Percentiles rank a stretch among this genome's conserved stretches.
phyloP scores from a whole-genome alignment of 2,329 filamentous ascomycete genomes.

The Epichloe sp. region DNA sequence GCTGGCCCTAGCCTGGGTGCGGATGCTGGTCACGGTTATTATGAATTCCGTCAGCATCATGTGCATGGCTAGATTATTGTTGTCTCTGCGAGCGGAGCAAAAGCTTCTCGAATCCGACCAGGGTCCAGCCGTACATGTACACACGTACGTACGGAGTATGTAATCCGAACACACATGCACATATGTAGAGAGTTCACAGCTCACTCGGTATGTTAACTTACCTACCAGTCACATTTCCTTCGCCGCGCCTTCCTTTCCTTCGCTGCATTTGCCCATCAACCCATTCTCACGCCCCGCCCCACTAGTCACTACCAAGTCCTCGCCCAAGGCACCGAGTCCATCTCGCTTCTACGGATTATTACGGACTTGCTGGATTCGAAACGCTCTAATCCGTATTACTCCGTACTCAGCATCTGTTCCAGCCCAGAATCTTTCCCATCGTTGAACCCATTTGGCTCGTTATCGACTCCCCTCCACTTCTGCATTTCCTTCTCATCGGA shows the following conservation, averaged over 20 bases:
- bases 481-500: background rate
- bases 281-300: background rate
- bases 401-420: too few relatives aligned
- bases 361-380: too few relatives aligned
- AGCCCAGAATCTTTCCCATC: background rate
- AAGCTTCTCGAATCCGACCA: background rate
- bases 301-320: background rate
- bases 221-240: background rate
- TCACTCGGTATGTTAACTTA: too few relatives aligned
- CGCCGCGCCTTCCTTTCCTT: constrained; percentile 3
- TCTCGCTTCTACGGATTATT: background rate
- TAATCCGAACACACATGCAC: too few relatives aligned
- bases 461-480: background rate
- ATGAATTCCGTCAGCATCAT: too few relatives aligned
- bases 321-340: background rate
- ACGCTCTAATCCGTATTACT: too few relatives aligned
- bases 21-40: too few relatives aligned
- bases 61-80: too few relatives aligned
- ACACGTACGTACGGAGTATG: too few relatives aligned
- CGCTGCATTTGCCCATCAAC: background rate
- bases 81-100: too few relatives aligned
- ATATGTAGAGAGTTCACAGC: too few relatives aligned
- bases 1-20: too few relatives aligned
- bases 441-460: background rate
- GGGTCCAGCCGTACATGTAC: background rate